Conservation (phyloP, 768 basidiomycete genomes). For the Tylopilus sp. region DNA sequence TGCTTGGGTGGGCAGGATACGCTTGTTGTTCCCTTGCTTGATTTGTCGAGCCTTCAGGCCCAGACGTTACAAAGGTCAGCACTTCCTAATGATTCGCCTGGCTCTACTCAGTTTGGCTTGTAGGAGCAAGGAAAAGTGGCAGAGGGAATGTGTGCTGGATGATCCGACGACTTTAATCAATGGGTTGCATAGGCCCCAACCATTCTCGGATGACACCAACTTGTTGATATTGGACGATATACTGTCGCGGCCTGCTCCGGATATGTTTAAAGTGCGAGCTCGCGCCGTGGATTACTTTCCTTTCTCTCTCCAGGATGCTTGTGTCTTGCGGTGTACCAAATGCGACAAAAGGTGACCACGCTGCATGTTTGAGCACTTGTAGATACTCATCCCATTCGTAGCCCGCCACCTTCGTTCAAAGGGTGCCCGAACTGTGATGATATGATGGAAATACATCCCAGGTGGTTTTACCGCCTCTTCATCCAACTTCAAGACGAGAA, state of each 20-base stretch:
- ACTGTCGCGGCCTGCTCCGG: constrained; percentile 29
- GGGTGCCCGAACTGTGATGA: constrained; percentile 54
- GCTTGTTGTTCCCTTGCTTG: constrained; percentile 19
- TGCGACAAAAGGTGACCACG: constrained; percentile 48
- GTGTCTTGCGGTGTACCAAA: constrained; percentile 46
- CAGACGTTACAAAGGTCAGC: constrained; percentile 23
- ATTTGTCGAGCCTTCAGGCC: constrained; percentile 13
- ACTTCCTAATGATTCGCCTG: background rate
- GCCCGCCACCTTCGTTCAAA: constrained; percentile 40
- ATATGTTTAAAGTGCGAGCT: constrained; percentile 43
- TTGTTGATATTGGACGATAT: constrained; percentile 39
- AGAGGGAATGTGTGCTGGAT: constrained; percentile 20
- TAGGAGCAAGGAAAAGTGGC: constrained; percentile 35
- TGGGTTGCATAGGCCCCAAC: background rate
- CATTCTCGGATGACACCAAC: constrained; percentile 15
- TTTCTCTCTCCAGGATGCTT: constrained; percentile 43
- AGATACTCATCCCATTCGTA: constrained; percentile 21
- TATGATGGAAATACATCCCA: constrained; percentile 47
- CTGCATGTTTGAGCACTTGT: background rate
- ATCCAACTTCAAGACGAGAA: constrained; percentile 51
- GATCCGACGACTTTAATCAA: background rate
- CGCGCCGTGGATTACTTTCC: constrained; percentile 58
- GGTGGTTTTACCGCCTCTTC: constrained; percentile 46
- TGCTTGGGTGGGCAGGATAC: constrained; percentile 28
- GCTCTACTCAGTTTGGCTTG: background rate